phyloP scores from a whole-genome alignment of 2,329 filamentous ascomycete genomes.

The Dissoconium aciculare region DNA sequence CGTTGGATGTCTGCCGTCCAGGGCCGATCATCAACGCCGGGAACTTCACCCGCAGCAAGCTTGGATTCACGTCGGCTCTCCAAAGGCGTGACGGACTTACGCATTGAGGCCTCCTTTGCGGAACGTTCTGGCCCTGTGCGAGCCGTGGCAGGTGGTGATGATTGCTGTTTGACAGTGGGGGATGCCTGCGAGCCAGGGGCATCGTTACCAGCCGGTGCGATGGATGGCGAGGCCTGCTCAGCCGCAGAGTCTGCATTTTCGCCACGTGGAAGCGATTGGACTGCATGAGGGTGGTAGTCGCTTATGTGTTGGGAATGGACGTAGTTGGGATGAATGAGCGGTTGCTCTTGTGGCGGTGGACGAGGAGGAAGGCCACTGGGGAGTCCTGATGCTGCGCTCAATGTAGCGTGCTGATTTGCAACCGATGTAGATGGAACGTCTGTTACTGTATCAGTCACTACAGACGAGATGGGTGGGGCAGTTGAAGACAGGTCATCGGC shows the following conservation, averaged over 20 bases:
- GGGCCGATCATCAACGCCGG: slow-evolving; percentile 33
- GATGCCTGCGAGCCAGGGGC: not conserved
- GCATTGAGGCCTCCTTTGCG: not conserved
- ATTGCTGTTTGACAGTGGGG: no score
- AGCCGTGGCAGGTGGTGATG: not conserved
- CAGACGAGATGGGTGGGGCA: slow-evolving; percentile 9
- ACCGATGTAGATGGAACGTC: slow-evolving; percentile 18
- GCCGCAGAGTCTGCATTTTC: slow-evolving; percentile 16
- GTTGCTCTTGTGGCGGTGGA: slow-evolving; percentile 36
- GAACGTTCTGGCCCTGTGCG: not conserved
- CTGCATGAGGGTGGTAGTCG: slow-evolving; percentile 35
- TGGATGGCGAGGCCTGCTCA: slow-evolving; percentile 9
- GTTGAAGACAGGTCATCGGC: slow-evolving; percentile 22
- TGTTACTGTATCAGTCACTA: slow-evolving; percentile 2
- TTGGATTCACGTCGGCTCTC: slow-evolving; percentile 19
- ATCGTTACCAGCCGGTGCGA: slow-evolving; percentile 8
- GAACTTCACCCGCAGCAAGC: slow-evolving; percentile 17
- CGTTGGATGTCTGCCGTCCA: slow-evolving; percentile 46
- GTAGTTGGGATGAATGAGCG: slow-evolving; percentile 34
- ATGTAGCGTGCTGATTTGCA: slow-evolving; percentile 19
- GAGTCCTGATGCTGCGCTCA: slow-evolving; percentile 18
- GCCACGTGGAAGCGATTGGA: slow-evolving; percentile 18
- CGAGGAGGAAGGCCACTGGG: slow-evolving; percentile 32
- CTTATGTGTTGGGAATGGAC: slow-evolving; percentile 34
- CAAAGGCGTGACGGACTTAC: slow-evolving; percentile 10